phyloP scores from a whole-genome alignment of 148 eudicot genomes.

The Linanthus parryae region DNA sequence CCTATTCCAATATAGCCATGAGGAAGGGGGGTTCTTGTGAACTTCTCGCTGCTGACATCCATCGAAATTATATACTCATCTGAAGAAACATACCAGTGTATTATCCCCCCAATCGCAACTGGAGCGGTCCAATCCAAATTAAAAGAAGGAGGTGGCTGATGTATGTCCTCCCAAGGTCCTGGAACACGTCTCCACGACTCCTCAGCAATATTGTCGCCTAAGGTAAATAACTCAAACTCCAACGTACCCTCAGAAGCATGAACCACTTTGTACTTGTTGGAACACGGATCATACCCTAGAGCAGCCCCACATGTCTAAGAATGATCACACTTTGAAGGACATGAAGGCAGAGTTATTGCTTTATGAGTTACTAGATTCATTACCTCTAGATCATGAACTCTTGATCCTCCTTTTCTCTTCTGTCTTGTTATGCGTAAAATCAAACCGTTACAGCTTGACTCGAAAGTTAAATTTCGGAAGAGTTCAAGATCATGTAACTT shows the following conservation, averaged over 20 bases:
- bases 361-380: constrained; percentile 1
- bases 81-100: constrained; percentile 4
- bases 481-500: background rate
- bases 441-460: constrained; percentile 7
- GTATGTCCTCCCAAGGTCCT: background rate
- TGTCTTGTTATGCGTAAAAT: background rate
- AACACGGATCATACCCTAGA: background rate
- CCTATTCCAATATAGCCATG: no score
- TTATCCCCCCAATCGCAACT: background rate
- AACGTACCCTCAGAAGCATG: background rate
- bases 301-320: background rate
- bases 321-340: background rate
- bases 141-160: background rate
- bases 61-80: background rate
- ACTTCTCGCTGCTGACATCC: background rate
- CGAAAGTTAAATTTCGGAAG: no score
- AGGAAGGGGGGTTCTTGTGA: background rate
- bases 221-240: constrained; percentile 3
- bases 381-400: no score
- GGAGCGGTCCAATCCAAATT: background rate
- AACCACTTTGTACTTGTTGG: constrained; percentile 7
- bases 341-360: background rate
- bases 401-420: background rate
- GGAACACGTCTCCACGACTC: constrained; percentile 1
- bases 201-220: background rate